Evolutionary conservation across 23 red algal genomes (phyloP), one percentile per base, ranked within the genome.

Genomic region (Gracilariopsis chorda): DNA sequence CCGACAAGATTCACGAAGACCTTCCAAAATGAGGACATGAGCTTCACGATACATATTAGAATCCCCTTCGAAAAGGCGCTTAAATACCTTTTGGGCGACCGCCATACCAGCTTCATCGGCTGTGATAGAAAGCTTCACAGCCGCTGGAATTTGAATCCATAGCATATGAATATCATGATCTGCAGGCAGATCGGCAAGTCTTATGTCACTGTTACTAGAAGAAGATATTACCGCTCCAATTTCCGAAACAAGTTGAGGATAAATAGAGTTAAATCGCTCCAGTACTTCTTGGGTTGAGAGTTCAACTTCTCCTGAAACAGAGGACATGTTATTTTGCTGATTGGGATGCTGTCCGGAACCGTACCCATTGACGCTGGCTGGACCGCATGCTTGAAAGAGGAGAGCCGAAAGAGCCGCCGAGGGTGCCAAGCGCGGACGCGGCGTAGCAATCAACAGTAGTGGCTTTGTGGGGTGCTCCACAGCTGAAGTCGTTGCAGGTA

Each of bases 61-160:
- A n/a, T 93, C 84, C 14, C 85, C 57, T 36, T 98, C 95, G 39
- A 84, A 93, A 30, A 98, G 56, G 16, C 85, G 65, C 74, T 91
- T 80, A 47, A 98, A 98, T 4, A 94, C 88, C 42, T 98, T 98
- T 44, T 91, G 82, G 4, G 95, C 95, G 0, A 98, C 78, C 24
- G 91, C 86, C 81, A 95, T 90, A 0, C 87, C 85, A 4, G 93
- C 93, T 57, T 95, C 93, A 44, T 95, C 93, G 20, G 88, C 81
- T 37, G 80, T 95, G 7, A 79, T 76, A 11, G 79, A 87, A 11
- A 61, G 73, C 44, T 90, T 84, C 59, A 95, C 93, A 16, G 78
- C 86, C n/a, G 80, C 80, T 41, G 93, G 85, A 78, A 95, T 95
- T 53, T 90, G 84, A 8, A 82, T 51, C 75, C 84, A 90, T 28